These are phyloP conservation scores for Morella rubra DNA, from an alignment of 306 rosid species.

Conservation along the genomic window DNA sequence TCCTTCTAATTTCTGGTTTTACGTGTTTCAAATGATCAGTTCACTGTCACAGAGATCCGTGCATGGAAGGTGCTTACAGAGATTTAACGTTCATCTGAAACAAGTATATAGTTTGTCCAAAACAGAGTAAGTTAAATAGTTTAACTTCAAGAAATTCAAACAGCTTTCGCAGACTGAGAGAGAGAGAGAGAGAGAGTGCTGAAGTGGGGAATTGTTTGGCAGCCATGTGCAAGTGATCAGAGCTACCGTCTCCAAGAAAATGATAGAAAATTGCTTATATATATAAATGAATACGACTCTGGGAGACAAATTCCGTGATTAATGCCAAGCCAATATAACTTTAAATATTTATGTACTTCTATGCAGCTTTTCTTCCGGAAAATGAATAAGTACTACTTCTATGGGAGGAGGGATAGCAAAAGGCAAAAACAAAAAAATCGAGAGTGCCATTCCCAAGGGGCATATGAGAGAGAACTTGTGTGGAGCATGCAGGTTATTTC, in stretches of 20 bases:
- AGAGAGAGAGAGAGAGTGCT: slow-evolving; percentile 17
- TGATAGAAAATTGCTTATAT: neutral
- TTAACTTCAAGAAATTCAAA: too few relatives aligned
- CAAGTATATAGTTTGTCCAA: too few relatives aligned
- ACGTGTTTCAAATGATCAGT: too few relatives aligned
- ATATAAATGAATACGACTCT: neutral
- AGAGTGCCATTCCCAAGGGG: neutral
- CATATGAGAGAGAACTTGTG: neutral
- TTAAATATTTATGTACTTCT: neutral
- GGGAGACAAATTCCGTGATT: slow-evolving; percentile 37
- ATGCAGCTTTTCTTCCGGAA: neutral
- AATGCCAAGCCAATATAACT: slow-evolving; percentile 28
- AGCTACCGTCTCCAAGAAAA: slow-evolving; percentile 39
- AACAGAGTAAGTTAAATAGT: too few relatives aligned
- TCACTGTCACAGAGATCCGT: too few relatives aligned
- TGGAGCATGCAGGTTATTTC: too few relatives aligned
- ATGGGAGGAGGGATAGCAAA: neutral
- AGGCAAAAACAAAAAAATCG: neutral
- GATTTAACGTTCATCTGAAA: neutral
- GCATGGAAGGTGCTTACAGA: neutral
- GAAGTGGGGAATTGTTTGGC: slow-evolving; percentile 19
- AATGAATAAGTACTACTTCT: neutral
- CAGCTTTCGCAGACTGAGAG: neutral
- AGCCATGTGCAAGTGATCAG: slow-evolving; percentile 40
- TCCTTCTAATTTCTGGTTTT: neutral